Conservation (phyloP, 2,329 filamentous ascomycete species). For the Xylariaceae sp. region DNA sequence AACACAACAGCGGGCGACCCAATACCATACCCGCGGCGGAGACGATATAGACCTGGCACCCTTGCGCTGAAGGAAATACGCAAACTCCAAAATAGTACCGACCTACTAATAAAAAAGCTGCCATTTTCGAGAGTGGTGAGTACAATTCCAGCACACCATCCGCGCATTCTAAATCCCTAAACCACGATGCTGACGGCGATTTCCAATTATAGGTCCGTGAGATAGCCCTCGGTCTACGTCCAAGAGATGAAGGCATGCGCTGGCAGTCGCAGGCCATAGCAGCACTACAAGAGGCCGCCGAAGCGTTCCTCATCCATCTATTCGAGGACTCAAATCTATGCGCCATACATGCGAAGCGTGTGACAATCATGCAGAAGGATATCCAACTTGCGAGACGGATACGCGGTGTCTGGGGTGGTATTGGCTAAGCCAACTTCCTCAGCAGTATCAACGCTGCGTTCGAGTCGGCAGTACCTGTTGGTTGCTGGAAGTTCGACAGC, state of each 20-base stretch:
- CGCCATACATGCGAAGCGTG: slow-evolving; percentile 94
- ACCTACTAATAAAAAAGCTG: slow-evolving; percentile 81
- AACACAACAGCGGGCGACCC: slow-evolving; percentile 71
- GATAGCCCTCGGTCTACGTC: slow-evolving; percentile 71
- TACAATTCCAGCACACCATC: slow-evolving; percentile 12
- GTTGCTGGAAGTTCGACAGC: neutral
- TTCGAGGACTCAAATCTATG: slow-evolving; percentile 97
- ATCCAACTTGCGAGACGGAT: slow-evolving; percentile 89
- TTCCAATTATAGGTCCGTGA: slow-evolving; percentile 65
- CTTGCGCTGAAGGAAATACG: slow-evolving; percentile 90
- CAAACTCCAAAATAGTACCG: slow-evolving; percentile 86
- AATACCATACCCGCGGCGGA: slow-evolving; percentile 65
- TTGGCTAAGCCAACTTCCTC: slow-evolving; percentile 49
- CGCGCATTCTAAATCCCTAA: neutral
- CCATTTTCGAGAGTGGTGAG: slow-evolving; percentile 78
- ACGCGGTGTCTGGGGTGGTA: slow-evolving; percentile 76
- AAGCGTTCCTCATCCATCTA: slow-evolving; percentile 94
- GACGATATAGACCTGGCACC: slow-evolving; percentile 79
- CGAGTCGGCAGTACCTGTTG: neutral
- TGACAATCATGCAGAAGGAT: slow-evolving; percentile 98
- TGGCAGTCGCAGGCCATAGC: slow-evolving; percentile 97
- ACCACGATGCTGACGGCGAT: slow-evolving; percentile 5
- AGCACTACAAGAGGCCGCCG: slow-evolving; percentile 92
- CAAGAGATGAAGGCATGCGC: slow-evolving; percentile 73
- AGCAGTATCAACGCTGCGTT: neutral